Evolutionary conservation across 352 stramenopile genomes (phyloP).

Genomic region (Phytophthora pini): DNA sequence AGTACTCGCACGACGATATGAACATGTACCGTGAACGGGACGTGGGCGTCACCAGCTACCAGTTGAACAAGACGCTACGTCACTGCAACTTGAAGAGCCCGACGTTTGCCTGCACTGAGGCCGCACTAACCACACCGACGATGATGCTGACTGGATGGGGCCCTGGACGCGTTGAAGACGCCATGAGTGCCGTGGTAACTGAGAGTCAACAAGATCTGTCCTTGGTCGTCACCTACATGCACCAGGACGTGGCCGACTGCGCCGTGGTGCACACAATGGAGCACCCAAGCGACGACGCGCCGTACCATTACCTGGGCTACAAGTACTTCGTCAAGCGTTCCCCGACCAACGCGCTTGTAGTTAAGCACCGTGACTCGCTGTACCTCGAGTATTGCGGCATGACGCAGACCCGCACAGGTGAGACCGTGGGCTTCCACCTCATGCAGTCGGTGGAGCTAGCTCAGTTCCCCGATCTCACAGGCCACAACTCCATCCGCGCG

Average conservation of each 20-base stretch:
- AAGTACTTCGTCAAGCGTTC: constrained; percentile 65
- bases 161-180: constrained; percentile 50
- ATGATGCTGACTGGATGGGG: constrained; percentile 46
- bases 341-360: constrained; percentile 34
- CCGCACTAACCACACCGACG: constrained; percentile 27
- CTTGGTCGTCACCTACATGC: constrained; percentile 60
- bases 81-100: constrained; percentile 31
- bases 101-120: constrained; percentile 27
- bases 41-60: constrained; percentile 30
- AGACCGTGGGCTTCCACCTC: constrained; percentile 51
- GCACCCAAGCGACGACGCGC: constrained; percentile 43
- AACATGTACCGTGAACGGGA: constrained; percentile 53
- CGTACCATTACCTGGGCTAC: constrained; percentile 59
- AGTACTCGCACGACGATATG: constrained; percentile 46
- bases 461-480: constrained; percentile 48
- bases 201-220: constrained; percentile 53
- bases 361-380: constrained; percentile 42
- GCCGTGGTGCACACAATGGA: constrained; percentile 62
- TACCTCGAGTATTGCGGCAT: constrained; percentile 56
- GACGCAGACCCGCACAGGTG: constrained; percentile 35
- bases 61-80: constrained; percentile 24
- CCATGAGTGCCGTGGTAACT: constrained; percentile 59
- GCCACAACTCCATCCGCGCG: constrained; percentile 49
- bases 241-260: constrained; percentile 63
- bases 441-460: constrained; percentile 49